Evolutionary conservation across 768 basidiomycete species (phyloP), one percentile per base, ranked within the genome.

Genomic region (Termitomyces eurrhizus): DNA sequence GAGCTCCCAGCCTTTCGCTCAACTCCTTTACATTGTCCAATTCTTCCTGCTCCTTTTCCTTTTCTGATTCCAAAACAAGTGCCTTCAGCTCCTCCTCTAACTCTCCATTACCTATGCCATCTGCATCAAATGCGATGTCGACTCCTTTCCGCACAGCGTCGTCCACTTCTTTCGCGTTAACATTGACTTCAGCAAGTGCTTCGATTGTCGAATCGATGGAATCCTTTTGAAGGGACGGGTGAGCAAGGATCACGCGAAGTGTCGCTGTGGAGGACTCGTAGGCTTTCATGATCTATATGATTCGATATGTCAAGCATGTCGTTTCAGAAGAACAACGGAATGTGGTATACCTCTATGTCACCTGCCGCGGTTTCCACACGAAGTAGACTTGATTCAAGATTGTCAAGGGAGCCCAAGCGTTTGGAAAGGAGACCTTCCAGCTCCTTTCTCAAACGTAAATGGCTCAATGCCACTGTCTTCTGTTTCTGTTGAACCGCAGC

Each of bases 361-460:
- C 88, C 89, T 33, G 91, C 91, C n/a, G 95, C 92, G 3, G 87
- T 83, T 73, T 98, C 93, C 6, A 98, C 92, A 49, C 84, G 82
- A 49, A 92, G 75, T 41, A 97, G 72, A 0, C 94, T 93, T 13
- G 83, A 77, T 64, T 90, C 86, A 8, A 98, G 76, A 41, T 86
- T 90, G 59, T 86, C 83, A 6, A 93, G 75, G 1, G 93, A 87
- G 11, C 78, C 82, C 3, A 95, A 71, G 13, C 94, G 86, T 68
- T 93, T 93, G 32, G 75, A 74, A 16, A 95, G 75, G 0, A 95
- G 72, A 13, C 89, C 90, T 65, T 95, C 89, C 7, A 95, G 75
- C 57, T 86, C 86, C 68, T 93, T 96, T 66, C 87, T 87, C 35
- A 88, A 85, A 44, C 89, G 84, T n/a, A 98, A 77, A 66, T 90